phyloP scores from a whole-genome alignment of 2,329 filamentous ascomycete genomes.

The Pyrenophora tritici-repentis region DNA sequence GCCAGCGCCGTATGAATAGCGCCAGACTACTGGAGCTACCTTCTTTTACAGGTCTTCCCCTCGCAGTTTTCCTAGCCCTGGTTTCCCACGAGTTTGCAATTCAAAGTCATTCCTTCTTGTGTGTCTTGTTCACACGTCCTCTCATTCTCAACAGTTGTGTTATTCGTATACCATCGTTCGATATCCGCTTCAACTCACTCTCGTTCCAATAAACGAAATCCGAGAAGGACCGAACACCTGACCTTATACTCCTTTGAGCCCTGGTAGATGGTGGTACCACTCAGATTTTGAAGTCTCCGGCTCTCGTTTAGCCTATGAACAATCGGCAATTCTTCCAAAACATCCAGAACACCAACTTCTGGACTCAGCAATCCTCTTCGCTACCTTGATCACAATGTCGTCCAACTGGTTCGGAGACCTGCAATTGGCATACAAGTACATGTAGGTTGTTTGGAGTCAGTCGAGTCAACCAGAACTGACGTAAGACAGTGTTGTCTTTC shows the following conservation, averaged over 20 bases:
- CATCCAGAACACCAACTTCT: neutral
- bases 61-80: constrained; percentile 24
- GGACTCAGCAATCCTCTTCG: neutral
- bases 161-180: constrained; percentile 15
- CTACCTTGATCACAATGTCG: constrained; percentile 8
- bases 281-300: neutral
- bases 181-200: constrained; percentile 18
- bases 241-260: too few species aligned
- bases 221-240: neutral
- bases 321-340: neutral
- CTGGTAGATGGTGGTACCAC: neutral
- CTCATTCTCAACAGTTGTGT: constrained; percentile 29
- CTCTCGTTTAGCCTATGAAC: neutral
- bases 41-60: constrained; percentile 36
- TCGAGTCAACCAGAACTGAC: neutral
- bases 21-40: constrained; percentile 29
- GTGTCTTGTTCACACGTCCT: constrained; percentile 44
- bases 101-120: constrained; percentile 32
- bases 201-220: constrained; percentile 3
- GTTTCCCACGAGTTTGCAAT: constrained; percentile 23
- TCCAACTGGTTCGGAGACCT: constrained; percentile 42
- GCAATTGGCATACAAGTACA: constrained; percentile 46
- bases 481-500: constrained; percentile 43
- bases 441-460: constrained; percentile 24
- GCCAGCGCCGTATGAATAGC: constrained; percentile 30